Evolutionary conservation across 129 eudicot genomes (phyloP).

Genomic region (Saposhnikovia divaricata): DNA sequence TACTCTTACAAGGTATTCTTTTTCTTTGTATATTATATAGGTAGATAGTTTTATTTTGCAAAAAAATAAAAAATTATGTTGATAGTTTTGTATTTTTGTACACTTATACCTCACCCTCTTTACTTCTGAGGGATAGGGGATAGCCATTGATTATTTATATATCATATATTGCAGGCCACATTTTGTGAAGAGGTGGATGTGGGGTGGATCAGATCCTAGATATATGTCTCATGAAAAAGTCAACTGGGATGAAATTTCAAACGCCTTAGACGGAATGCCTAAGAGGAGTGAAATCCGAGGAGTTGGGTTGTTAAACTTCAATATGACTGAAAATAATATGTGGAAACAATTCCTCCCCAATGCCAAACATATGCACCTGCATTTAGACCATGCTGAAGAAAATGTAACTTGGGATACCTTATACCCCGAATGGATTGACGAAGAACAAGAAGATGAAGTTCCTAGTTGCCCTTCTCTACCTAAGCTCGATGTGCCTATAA

Average conservation of each 20-base stretch:
- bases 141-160: not conserved
- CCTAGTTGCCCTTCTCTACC: slow-evolving; percentile 54
- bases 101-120: not conserved
- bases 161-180: slow-evolving; percentile 36
- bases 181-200: slow-evolving; percentile 40
- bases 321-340: slow-evolving; percentile 18
- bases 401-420: slow-evolving; percentile 46
- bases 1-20: slow-evolving; percentile 24
- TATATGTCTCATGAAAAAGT: slow-evolving; percentile 28
- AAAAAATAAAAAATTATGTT: not conserved
- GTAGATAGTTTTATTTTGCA: not conserved
- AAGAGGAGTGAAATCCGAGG: slow-evolving; percentile 16
- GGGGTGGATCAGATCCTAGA: slow-evolving; percentile 35
- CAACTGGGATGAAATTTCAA: slow-evolving; percentile 33
- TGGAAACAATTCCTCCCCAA: slow-evolving; percentile 34
- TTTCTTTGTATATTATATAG: not conserved
- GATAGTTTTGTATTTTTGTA: not conserved
- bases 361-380: slow-evolving; percentile 26
- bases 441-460: slow-evolving; percentile 48
- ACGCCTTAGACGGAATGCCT: slow-evolving; percentile 8
- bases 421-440: slow-evolving; percentile 67
- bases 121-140: not conserved
- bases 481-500: slow-evolving; percentile 27
- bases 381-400: slow-evolving; percentile 28
- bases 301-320: slow-evolving; percentile 46